These are phyloP conservation scores for Macrocystidia cucumis DNA, from an alignment of 1,284 basidiomycete species.

Conservation along the genomic window DNA sequence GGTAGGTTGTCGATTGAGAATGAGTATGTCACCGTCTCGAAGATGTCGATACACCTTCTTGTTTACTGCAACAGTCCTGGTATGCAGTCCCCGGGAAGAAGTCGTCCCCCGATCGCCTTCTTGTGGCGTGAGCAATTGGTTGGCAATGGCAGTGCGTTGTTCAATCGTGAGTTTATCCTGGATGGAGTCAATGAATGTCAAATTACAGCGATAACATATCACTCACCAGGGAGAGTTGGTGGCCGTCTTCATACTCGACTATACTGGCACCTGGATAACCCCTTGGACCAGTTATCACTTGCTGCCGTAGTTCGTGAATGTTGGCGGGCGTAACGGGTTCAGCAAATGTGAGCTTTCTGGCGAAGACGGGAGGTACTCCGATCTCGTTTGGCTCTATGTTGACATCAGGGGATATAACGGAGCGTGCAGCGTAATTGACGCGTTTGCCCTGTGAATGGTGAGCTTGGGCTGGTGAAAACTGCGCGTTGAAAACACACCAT, in stretches of 20 bases:
- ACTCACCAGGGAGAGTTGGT: slow-evolving; percentile 71
- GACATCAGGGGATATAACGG: slow-evolving; percentile 98
- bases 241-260: slow-evolving; percentile 94
- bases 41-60: slow-evolving; percentile 98
- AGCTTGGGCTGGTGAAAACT: neutral
- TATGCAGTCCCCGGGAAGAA: slow-evolving; percentile 52
- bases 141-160: slow-evolving; percentile 94
- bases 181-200: slow-evolving; percentile 3
- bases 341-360: slow-evolving; percentile 94
- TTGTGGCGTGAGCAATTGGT: slow-evolving; percentile 92
- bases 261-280: slow-evolving; percentile 91
- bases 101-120: slow-evolving; percentile 50
- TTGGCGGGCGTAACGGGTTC: slow-evolving; percentile 95
- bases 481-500: slow-evolving; percentile 62
- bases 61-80: slow-evolving; percentile 73
- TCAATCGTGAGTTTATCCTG: slow-evolving; percentile 84
- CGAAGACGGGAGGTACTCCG: slow-evolving; percentile 96
- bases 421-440: slow-evolving; percentile 98
- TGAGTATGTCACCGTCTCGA: slow-evolving; percentile 91
- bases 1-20: slow-evolving; percentile 97
- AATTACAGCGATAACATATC: slow-evolving; percentile 3
- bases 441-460: slow-evolving; percentile 77
- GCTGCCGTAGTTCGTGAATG: slow-evolving; percentile 82
- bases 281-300: slow-evolving; percentile 90
- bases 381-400: slow-evolving; percentile 99